Evolutionary conservation across 1,284 basidiomycete species (phyloP), one percentile per base, ranked within the genome.

Genomic region (Tilletiopsis washingtonensis): DNA sequence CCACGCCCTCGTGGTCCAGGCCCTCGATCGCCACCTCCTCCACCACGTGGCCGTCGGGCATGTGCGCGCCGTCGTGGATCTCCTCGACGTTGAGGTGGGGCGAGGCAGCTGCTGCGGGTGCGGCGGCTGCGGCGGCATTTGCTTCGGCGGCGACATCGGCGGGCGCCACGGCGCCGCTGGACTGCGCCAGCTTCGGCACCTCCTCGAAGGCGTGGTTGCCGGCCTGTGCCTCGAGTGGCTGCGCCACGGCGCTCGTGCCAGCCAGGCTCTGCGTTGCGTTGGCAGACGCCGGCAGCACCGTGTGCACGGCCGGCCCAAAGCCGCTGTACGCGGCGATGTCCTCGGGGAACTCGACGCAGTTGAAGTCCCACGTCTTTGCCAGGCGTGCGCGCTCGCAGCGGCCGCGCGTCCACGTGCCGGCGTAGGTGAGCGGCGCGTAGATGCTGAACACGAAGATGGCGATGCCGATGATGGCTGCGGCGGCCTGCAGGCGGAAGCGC

Each of bases 301-400:
- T 47, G 20, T 51, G 47, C 25, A 64, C 56, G 27, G 48, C 58
- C 11, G 67, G 62, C 23, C 60, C 60, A 26, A 48, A 62, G 17
- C 45, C 47, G 12, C 45, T 43, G 47, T 62, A 73, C 54, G 57
- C 54, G 23, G 17, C n/a, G 7, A 56, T 3, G 19, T 54, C 40
- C 6, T 52, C 41, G 4, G 70, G 69, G 51, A 61, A 71, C 20
- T 67, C 63, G 38, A 23, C 86, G 83, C 91, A 97, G 49, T 83
- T 82, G 72, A 98, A 97, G 74, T 99, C 94, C 93, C 94, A 98
- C 2, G 82, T 85, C 76, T 84, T 87, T 48, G 91, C 66, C 88
- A 88, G 91, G 68, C 84, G 83, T 4, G 90, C 84, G 40, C 77
- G 79, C 53, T 81, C 75, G 69, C 93, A 98, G 54, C 86, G 79